Percentiles rank a stretch among this genome's conserved stretches.
Evolutionary conservation across 768 basidiomycete species (phyloP).

Genomic region (Candolleomyces efflorescens): DNA sequence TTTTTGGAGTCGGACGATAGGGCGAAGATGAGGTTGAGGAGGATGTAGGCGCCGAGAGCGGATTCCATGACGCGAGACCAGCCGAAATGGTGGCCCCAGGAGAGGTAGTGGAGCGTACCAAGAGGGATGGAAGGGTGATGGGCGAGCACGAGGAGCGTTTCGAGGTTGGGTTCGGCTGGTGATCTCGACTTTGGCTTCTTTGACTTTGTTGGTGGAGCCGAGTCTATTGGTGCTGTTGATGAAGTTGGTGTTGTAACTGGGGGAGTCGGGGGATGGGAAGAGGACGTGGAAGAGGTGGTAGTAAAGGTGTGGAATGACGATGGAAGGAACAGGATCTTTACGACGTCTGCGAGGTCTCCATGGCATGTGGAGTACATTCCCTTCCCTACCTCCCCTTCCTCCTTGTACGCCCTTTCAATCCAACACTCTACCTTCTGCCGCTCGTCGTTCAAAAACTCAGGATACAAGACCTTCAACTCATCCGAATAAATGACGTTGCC

Average conservation of each 20-base stretch:
- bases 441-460: constrained; percentile 21
- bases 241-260: background rate
- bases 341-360: constrained; percentile 28
- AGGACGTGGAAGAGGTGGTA: background rate
- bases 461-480: constrained; percentile 23
- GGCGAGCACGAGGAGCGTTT: no score
- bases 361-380: constrained; percentile 16
- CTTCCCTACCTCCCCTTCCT: background rate
- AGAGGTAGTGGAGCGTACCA: constrained; percentile 15
- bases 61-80: constrained; percentile 24
- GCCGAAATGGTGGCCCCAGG: constrained; percentile 31
- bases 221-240: background rate
- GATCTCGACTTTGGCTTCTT: background rate
- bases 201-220: background rate
- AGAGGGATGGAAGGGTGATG: constrained; percentile 31
- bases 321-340: constrained; percentile 31
- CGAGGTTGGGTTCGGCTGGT: no score
- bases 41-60: constrained; percentile 29
- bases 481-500: constrained; percentile 26
- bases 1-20: constrained; percentile 18
- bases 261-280: background rate
- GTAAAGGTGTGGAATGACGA: constrained; percentile 31
- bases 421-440: constrained; percentile 30
- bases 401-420: constrained; percentile 17
- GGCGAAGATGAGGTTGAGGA: constrained; percentile 27